Base-by-base conservation (phyloP, 306 rosid species). In the Vigna radiata region DNA sequence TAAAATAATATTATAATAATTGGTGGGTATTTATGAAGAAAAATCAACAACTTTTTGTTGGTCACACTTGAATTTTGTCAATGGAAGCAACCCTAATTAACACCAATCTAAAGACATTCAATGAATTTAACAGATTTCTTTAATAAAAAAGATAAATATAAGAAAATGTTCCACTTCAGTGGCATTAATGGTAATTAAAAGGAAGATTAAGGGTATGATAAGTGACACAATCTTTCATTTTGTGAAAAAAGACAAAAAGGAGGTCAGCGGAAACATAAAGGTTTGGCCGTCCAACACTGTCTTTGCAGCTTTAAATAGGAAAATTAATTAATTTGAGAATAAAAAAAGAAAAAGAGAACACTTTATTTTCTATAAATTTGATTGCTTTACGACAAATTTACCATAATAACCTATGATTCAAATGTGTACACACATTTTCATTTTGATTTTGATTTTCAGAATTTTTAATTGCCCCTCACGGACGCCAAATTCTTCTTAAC, bases 241-340 rank as follows among this genome's bases (percentile, higher is more conserved):
- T 70, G 39, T 50, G 65, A 68, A 77, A 89, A 88, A 87, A 72
- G 93, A 91, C 95, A 91, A 91, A 86, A 89, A 84, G 90, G 83
- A 80, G 88, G 97, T 88, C 91, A 87, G 91, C 91, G 88, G 90
- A 81, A 87, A 83, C 86, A 77, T 80, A 83, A 88, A 88, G 89
- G 83, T 84, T 78, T 54, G 87, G 87, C 92, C 84, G 86, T 67
- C 87, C 87, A 81, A 85, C 85, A 68, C 84, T 25, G 73, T 75
- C 77, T 85, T 79, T 58, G 84, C 89, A 88, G 90, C 93, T 89
- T 89, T 88, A 77, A 88, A 85, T 85, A 43, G 79, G 61, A 85
- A 85, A 70, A 82, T 39, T 68, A 87, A 82, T 83, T 87, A 77
- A 77, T 74, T 71, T 43, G 6, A 29, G n/a, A 27, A 53, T 69